Conservation (phyloP, 495 filamentous ascomycete genomes). For the Penicillium soppii region DNA sequence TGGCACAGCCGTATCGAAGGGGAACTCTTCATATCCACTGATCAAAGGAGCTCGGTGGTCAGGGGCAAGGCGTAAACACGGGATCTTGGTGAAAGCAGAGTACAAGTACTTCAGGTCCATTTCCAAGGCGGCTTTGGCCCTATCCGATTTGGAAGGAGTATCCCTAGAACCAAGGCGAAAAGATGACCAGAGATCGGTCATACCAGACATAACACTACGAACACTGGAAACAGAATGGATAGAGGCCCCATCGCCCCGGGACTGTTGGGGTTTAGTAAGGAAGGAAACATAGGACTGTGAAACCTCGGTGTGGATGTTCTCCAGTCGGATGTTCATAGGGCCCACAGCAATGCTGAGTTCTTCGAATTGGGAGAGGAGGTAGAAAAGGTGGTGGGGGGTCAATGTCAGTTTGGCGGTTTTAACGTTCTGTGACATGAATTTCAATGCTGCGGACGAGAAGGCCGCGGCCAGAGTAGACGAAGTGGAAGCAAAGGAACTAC, state of each 20-base stretch:
- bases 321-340: constrained; percentile 91
- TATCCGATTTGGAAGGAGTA: constrained; percentile 75
- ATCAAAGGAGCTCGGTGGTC: constrained; percentile 88
- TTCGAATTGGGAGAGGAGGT: constrained; percentile 90
- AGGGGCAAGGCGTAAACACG: constrained; percentile 81
- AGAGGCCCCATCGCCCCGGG: constrained; percentile 78
- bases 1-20: constrained; percentile 96
- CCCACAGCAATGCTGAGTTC: constrained; percentile 86
- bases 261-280: constrained; percentile 72
- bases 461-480: constrained; percentile 75
- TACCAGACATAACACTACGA: constrained; percentile 93
- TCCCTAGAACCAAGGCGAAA: constrained; percentile 76
- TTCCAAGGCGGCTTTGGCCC: constrained; percentile 78
- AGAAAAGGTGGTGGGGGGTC: constrained; percentile 97
- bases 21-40: constrained; percentile 93
- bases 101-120: constrained; percentile 93
- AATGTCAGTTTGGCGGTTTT: constrained; percentile 90
- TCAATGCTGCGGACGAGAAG: constrained; percentile 79
- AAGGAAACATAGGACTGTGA: constrained; percentile 95
- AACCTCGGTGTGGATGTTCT: constrained; percentile 87
- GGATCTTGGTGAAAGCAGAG: constrained; percentile 97
- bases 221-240: constrained; percentile 96
- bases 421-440: constrained; percentile 76
- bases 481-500: constrained; percentile 63
- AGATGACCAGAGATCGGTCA: constrained; percentile 88